These are phyloP conservation scores for Metschnikowia colocasiae DNA, from an alignment of 805 yeast species.

Conservation along the genomic window DNA sequence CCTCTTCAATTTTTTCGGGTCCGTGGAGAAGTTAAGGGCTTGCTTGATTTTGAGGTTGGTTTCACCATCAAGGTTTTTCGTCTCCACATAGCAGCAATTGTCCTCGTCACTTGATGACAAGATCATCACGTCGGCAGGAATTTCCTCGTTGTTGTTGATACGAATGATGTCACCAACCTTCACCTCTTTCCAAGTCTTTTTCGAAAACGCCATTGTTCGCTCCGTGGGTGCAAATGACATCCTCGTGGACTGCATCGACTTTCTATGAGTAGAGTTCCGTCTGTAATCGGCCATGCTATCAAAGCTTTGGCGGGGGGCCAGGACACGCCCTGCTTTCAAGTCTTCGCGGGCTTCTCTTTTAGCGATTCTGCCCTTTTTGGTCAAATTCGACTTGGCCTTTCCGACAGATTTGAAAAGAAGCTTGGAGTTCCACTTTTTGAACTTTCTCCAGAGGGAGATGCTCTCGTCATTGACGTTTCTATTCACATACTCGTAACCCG, in stretches of 20 bases:
- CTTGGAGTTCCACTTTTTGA: slow-evolving; percentile 51
- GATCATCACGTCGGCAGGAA: slow-evolving; percentile 71
- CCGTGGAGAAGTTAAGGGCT: slow-evolving; percentile 60
- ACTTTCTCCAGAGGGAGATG: slow-evolving; percentile 63
- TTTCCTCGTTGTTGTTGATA: slow-evolving; percentile 69
- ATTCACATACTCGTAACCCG: slow-evolving; percentile 39
- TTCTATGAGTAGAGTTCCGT: slow-evolving; percentile 9
- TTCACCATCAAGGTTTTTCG: slow-evolving; percentile 82
- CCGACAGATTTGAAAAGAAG: slow-evolving; percentile 27
- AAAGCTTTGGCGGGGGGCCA: slow-evolving; percentile 26
- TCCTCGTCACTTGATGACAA: slow-evolving; percentile 65
- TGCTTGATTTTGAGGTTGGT: slow-evolving; percentile 67
- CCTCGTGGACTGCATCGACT: slow-evolving; percentile 16
- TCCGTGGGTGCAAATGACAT: slow-evolving; percentile 10
- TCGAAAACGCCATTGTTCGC: slow-evolving; percentile 25
- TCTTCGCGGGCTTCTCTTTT: slow-evolving; percentile 16
- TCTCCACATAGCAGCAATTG: slow-evolving; percentile 71
- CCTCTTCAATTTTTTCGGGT: slow-evolving; percentile 37
- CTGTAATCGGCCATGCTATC: slow-evolving; percentile 24
- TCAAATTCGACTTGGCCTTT: slow-evolving; percentile 26
- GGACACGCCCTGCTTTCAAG: neutral
- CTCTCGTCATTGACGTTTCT: slow-evolving; percentile 60
- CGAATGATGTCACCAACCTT: slow-evolving; percentile 71
- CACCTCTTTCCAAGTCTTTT: slow-evolving; percentile 58
- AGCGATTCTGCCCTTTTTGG: slow-evolving; percentile 35